Evolutionary conservation across 1,139 yeast species (phyloP).

Genomic region (Geotrichum fermentans): DNA sequence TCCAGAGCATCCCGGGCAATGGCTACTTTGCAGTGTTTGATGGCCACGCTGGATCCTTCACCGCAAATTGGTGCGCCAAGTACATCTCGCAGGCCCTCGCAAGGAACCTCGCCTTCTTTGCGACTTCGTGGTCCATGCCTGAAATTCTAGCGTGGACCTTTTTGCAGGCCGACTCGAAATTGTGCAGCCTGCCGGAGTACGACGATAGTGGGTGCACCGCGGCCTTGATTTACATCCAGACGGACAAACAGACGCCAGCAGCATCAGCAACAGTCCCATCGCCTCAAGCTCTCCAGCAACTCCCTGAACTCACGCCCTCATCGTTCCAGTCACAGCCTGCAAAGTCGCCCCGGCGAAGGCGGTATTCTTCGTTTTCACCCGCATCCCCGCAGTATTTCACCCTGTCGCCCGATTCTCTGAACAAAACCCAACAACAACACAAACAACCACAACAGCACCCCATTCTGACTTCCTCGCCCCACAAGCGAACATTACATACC

Average conservation of each 20-base stretch:
- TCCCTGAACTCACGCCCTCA: not conserved
- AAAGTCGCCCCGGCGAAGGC: not conserved
- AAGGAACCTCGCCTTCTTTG: slow-evolving; percentile 12
- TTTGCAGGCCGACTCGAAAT: slow-evolving; percentile 24
- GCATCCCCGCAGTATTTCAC: slow-evolving; percentile 6
- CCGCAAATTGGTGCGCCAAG: slow-evolving; percentile 86
- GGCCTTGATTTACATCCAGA: slow-evolving; percentile 25
- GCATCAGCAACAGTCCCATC: not conserved
- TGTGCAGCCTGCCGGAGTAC: slow-evolving; percentile 9
- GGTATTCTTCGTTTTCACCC: slow-evolving; percentile 3
- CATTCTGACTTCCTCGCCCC: not conserved
- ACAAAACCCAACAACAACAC: not conserved
- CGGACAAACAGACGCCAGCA: not conserved
- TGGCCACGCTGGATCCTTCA: slow-evolving; percentile 84
- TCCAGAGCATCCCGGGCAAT: slow-evolving; percentile 80
- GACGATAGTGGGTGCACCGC: slow-evolving; percentile 27
- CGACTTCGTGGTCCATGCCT: slow-evolving; percentile 11
- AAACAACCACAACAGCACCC: not conserved
- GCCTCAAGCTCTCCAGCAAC: not conserved
- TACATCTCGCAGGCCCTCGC: slow-evolving; percentile 50
- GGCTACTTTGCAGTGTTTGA: slow-evolving; percentile 87
- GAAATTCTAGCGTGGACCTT: slow-evolving; percentile 25
- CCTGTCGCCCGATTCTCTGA: slow-evolving; percentile 21
- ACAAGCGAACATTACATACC: slow-evolving; percentile 47
- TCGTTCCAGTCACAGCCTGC: not conserved